phyloP scores from a whole-genome alignment of 2,329 filamentous ascomycete genomes.

The Fusarium sp. region DNA sequence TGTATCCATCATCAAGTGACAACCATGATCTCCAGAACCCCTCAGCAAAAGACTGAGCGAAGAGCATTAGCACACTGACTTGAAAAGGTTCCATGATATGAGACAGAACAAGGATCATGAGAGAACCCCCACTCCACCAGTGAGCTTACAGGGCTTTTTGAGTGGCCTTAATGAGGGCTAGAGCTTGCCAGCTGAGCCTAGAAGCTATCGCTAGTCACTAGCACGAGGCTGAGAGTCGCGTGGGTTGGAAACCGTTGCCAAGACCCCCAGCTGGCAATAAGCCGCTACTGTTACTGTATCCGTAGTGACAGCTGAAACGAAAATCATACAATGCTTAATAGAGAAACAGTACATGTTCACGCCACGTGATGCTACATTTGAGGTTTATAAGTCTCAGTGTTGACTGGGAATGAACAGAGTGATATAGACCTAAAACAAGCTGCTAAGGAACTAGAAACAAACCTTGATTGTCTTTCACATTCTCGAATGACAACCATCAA shows the following conservation, averaged over 20 bases:
- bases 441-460: constrained; percentile 19
- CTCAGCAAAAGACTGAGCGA: constrained; percentile 1
- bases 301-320: constrained; percentile 21
- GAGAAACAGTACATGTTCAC: background rate
- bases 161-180: constrained; percentile 31
- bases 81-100: constrained; percentile 15
- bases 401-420: background rate
- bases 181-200: constrained; percentile 37
- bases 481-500: constrained; percentile 25
- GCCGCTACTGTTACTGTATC: constrained; percentile 6
- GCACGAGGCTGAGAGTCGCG: constrained; percentile 35
- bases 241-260: constrained; percentile 35
- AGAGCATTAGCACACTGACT: constrained; percentile 10
- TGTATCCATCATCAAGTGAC: background rate
- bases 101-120: constrained; percentile 15
- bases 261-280: constrained; percentile 22
- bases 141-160: constrained; percentile 24
- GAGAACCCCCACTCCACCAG: constrained; percentile 16
- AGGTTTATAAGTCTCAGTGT: background rate
- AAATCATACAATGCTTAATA: constrained; percentile 5
- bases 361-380: constrained; percentile 19
- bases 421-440: constrained; percentile 8
- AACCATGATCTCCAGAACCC: background rate
- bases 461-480: constrained; percentile 8
- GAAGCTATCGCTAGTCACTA: constrained; percentile 26